phyloP scores from a whole-genome alignment of 352 stramenopile genomes.

The Phytophthora aleatoria region DNA sequence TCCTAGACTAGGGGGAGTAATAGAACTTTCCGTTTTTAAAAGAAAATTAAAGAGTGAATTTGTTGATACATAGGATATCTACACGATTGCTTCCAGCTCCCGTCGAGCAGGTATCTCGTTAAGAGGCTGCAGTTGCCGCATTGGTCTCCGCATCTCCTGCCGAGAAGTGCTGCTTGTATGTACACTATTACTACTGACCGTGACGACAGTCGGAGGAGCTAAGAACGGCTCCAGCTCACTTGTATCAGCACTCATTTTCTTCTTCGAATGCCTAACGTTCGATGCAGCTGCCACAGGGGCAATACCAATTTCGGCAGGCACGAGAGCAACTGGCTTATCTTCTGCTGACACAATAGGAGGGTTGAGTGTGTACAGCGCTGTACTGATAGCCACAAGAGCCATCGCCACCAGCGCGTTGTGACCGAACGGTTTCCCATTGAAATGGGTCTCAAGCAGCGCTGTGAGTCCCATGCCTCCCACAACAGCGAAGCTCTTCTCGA shows the following conservation, averaged over 20 bases:
- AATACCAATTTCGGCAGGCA: conserved; percentile 9
- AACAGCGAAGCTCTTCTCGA: conserved; percentile 86
- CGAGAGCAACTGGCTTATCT: conserved; percentile 21
- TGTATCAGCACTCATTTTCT: conserved; percentile 39
- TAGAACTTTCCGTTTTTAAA: too few relatives aligned
- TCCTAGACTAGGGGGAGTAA: too few relatives aligned
- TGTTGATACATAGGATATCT: conserved; percentile 19
- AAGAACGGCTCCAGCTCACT: conserved; percentile 51
- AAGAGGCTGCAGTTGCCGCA: conserved; percentile 25
- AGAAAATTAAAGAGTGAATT: conserved; percentile 25
- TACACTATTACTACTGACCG: conserved; percentile 33
- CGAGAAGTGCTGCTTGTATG: conserved; percentile 28
- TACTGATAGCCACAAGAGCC: conserved; percentile 62
- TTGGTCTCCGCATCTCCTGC: conserved; percentile 30
- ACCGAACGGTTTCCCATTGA: conserved; percentile 77
- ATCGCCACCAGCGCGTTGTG: conserved; percentile 59
- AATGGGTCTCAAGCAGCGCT: conserved; percentile 65
- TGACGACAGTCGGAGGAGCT: conserved; percentile 18
- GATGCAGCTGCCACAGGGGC: conserved; percentile 5
- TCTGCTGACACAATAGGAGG: conserved; percentile 36
- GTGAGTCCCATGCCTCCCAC: conserved; percentile 84
- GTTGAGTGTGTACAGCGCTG: conserved; percentile 76
- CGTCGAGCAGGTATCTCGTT: conserved; percentile 6
- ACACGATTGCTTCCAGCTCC: conserved; percentile 32
- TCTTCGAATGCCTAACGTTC: conserved; percentile 31